phyloP scores from a whole-genome alignment of 805 yeast genomes.

The Saccharomycopsis javanensis region DNA sequence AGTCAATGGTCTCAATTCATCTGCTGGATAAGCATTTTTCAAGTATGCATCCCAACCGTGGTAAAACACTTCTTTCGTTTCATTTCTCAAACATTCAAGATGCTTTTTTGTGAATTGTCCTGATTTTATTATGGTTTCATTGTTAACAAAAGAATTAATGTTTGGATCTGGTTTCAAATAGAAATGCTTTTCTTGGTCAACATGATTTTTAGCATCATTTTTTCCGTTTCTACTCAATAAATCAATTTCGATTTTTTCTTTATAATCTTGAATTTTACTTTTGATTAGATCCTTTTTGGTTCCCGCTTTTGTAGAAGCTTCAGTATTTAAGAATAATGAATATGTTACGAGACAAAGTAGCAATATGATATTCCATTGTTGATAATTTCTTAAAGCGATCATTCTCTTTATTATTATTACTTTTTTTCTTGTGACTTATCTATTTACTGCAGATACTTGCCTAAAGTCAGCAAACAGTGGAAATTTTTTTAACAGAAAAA shows the following conservation, averaged over 20 bases:
- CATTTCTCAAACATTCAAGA: constrained; percentile 27
- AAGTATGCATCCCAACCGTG: constrained; percentile 72
- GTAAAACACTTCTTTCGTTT: constrained; percentile 49
- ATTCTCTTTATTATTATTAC: no score
- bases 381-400: neutral
- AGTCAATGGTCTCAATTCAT: constrained; percentile 66
- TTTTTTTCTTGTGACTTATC: neutral
- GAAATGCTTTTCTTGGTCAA: neutral
- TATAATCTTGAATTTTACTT: neutral
- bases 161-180: neutral
- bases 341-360: neutral
- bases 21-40: constrained; percentile 65
- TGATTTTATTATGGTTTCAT: neutral
- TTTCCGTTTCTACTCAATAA: neutral
- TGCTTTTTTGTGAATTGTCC: constrained; percentile 25
- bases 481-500: no score
- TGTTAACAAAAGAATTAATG: neutral
- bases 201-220: neutral
- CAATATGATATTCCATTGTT: neutral
- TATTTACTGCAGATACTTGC: no score
- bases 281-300: neutral
- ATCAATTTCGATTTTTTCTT: neutral
- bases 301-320: neutral
- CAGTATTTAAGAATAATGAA: neutral
- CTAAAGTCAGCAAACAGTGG: no score